phyloP scores from a whole-genome alignment of 2,329 filamentous ascomycete genomes.

The Fusarium sp. region DNA sequence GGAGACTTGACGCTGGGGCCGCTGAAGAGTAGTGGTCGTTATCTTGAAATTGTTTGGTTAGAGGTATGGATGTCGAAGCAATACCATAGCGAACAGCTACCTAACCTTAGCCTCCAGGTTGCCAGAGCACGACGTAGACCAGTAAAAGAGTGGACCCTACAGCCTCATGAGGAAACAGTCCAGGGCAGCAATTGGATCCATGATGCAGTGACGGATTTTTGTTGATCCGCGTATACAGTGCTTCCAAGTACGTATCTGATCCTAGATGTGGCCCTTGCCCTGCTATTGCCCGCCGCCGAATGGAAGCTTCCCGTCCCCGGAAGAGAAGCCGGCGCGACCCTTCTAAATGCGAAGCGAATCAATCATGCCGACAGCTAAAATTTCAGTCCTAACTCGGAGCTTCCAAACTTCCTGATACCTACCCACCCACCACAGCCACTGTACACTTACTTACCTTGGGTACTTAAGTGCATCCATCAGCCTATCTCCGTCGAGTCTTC shows the following conservation, averaged over 20 bases:
- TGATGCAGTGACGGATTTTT: slow-evolving; percentile 35
- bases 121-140: slow-evolving; percentile 49
- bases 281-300: not conserved
- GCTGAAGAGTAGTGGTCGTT: slow-evolving; percentile 19
- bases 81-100: slow-evolving; percentile 27
- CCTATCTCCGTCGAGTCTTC: slow-evolving; percentile 8
- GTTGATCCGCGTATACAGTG: slow-evolving; percentile 40
- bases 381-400: slow-evolving; percentile 40
- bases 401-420: slow-evolving; percentile 40
- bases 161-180: not conserved
- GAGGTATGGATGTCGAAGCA: slow-evolving; percentile 21
- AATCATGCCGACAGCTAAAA: slow-evolving; percentile 43
- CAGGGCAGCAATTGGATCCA: slow-evolving; percentile 19
- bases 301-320: slow-evolving; percentile 33
- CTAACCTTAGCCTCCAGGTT: slow-evolving; percentile 44
- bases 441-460: slow-evolving; percentile 30
- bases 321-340: slow-evolving; percentile 37
- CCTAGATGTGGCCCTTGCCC: slow-evolving; percentile 7
- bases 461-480: slow-evolving; percentile 25
- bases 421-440: slow-evolving; percentile 26
- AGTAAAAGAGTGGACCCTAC: slow-evolving; percentile 29
- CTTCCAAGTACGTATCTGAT: not conserved
- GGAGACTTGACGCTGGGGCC: not conserved
- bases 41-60: slow-evolving; percentile 28
- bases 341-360: slow-evolving; percentile 21